Percentiles rank a stretch among this genome's conserved stretches.
These are phyloP conservation scores for Brassica rapa DNA, from an alignment of 345 rosid species.

Conservation along the genomic window DNA sequence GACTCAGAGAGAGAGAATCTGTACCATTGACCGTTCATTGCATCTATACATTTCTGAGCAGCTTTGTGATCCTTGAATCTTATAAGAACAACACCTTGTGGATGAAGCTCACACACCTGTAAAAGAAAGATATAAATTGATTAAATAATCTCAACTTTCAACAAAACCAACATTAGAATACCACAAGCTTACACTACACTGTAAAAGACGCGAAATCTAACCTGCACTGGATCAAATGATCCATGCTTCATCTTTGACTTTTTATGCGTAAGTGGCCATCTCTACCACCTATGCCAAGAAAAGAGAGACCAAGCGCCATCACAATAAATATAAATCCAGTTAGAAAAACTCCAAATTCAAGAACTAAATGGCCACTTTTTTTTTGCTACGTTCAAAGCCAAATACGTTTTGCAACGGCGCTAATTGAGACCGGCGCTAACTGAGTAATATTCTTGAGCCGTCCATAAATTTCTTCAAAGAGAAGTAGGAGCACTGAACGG, in stretches of 20 bases:
- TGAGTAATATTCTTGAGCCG: too few relatives aligned
- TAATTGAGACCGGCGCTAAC: too few relatives aligned
- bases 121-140: neutral
- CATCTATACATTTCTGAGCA: neutral
- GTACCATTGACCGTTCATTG: too few relatives aligned
- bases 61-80: constrained; percentile 81
- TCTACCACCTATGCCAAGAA: constrained; percentile 67
- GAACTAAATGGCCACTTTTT: constrained; percentile 14
- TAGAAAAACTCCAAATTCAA: constrained; percentile 12
- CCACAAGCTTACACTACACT: neutral
- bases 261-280: constrained; percentile 54
- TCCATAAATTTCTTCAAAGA: too few relatives aligned
- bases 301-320: constrained; percentile 7
- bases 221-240: constrained; percentile 83
- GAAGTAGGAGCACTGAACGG: neutral
- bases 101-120: constrained; percentile 89
- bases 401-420: too few relatives aligned
- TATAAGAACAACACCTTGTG: constrained; percentile 88
- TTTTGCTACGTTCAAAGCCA: neutral
- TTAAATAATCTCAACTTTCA: constrained; percentile 1
- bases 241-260: constrained; percentile 66
- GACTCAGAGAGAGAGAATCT: too few relatives aligned
- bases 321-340: constrained; percentile 10
- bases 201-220: neutral
- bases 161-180: neutral